These are phyloP conservation scores for Diaporthe vexans DNA, from an alignment of 2,329 filamentous ascomycete genomes.

Conservation along the genomic window DNA sequence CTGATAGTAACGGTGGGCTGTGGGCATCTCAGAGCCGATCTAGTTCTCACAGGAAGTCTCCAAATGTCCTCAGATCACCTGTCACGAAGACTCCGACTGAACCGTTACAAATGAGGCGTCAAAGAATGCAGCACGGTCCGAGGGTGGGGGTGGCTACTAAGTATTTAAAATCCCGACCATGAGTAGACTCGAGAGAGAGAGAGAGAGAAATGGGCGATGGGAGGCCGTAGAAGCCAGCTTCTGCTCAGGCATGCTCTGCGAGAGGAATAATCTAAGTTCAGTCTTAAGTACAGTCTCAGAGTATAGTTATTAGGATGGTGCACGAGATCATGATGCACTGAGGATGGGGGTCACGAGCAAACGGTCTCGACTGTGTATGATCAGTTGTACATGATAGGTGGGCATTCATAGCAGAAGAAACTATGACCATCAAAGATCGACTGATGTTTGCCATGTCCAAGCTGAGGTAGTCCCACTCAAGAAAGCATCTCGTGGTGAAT, in stretches of 20 bases:
- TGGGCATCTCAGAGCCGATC: background rate
- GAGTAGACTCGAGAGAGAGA: background rate
- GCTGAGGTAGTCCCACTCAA: background rate
- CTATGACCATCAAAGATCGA: background rate
- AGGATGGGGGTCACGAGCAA: background rate
- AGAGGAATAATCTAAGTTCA: background rate
- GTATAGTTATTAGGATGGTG: too few species aligned
- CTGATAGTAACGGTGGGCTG: background rate
- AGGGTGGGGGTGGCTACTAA: background rate
- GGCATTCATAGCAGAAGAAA: too few species aligned
- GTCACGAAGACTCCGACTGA: background rate
- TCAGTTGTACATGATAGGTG: background rate
- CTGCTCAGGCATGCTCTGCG: background rate
- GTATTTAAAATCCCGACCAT: background rate
- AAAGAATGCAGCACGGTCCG: background rate
- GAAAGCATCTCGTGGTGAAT: background rate
- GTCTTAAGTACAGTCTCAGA: background rate
- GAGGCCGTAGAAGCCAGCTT: background rate
- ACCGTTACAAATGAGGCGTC: constrained; percentile 1
- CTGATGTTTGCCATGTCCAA: background rate
- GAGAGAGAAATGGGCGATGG: too few species aligned
- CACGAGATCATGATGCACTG: background rate
- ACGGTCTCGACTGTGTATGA: background rate
- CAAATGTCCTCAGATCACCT: background rate
- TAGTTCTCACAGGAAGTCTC: constrained; percentile 3